Percentiles rank a stretch among this genome's conserved stretches.
Evolutionary conservation across 768 basidiomycete species (phyloP).

Genomic region (Kwoniella botswanensis): DNA sequence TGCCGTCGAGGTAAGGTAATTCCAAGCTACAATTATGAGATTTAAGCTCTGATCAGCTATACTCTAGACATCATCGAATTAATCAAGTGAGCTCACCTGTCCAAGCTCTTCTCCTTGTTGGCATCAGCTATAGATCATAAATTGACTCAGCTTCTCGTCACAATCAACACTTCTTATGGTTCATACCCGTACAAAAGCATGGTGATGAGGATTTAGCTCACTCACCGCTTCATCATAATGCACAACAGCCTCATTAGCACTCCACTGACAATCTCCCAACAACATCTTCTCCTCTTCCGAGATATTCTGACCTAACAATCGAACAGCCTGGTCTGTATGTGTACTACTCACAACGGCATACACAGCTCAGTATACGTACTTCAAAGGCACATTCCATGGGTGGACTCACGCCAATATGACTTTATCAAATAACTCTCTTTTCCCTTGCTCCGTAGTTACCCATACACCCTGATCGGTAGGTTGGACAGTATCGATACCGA

Average conservation of each 20-base stretch:
- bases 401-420: conserved; percentile 14
- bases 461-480: not conserved
- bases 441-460: conserved; percentile 1
- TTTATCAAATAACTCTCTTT: conserved; percentile 7
- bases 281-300: conserved; percentile 8
- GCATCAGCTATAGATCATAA: conserved; percentile 5
- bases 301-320: conserved; percentile 8
- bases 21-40: conserved; percentile 6
- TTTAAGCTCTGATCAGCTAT: not conserved
- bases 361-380: not conserved
- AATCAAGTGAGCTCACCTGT: conserved; percentile 6
- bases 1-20: conserved; percentile 19
- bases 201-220: not conserved
- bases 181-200: not conserved
- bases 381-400: not conserved
- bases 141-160: not conserved
- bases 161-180: not conserved
- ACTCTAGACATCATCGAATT: not conserved
- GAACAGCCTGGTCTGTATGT: conserved; percentile 20
- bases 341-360: not conserved
- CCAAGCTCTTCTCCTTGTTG: conserved; percentile 12
- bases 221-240: conserved; percentile 24
- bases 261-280: conserved; percentile 17
- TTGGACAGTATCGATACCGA: not conserved
- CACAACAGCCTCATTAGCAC: conserved; percentile 17